Base-by-base conservation (phyloP, 192 early-diverging fungal species). In the Cetraspora pellucida region DNA sequence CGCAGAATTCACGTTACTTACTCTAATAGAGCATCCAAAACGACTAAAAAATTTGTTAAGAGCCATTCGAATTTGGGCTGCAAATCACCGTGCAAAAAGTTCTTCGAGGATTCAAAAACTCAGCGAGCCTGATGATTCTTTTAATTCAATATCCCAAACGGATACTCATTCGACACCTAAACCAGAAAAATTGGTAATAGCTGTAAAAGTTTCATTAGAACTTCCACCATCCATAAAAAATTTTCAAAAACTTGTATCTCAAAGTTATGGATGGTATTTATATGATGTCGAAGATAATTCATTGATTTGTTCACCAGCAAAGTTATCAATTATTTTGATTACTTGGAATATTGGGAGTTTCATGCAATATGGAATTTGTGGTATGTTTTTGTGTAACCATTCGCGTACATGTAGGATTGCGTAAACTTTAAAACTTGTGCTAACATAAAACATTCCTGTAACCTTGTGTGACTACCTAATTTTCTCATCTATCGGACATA, bases 281-380 rank as follows among this genome's bases (percentile, higher is more conserved):
- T 68, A 68, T 47, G 66, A 68, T 45, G 31, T 21, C 23, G 25
- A 28, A 28, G 66, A 68, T 43, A 3, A 5, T 43, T 43, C 66
- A 2, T 68, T 68, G 21, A 47, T 23, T 46, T 68, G 66, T 37
- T 31, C 43, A 23, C 66, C 66, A 11, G 25, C 19, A 47, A 43
- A 47, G 19, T 68, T 68, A 47, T 46, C 25, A 23, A 23, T 21
- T 31, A 46, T 68, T 46, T 17, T 68, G 13, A 3, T 47, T 43
- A 46, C 37, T 37, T 68, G 66, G 66, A 68, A 68, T 45, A 43
- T 68, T 68, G 66, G 66, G 25, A 68, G 37, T 68, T 47, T 68
- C 9, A 37, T 37, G 0, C 66, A 68, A 68, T 68, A 46, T 19
- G 66, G 66, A 68, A 46, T 68, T 37, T 68, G 30, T 37, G 66